Evolutionary conservation across 192 early-diverging fungal genomes (phyloP).

Genomic region (Umbelopsis vinacea): DNA sequence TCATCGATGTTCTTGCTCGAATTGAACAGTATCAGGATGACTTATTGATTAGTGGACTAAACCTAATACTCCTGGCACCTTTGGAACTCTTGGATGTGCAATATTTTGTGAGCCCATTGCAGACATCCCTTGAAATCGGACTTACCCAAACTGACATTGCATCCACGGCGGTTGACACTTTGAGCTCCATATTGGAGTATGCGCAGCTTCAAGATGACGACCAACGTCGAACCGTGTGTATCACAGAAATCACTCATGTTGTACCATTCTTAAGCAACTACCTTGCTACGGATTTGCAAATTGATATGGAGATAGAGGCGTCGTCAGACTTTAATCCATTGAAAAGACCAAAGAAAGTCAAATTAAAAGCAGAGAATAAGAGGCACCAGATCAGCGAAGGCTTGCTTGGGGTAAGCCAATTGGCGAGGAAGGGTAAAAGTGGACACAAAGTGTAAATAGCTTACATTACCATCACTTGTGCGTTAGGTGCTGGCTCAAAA

Average conservation of each 20-base stretch:
- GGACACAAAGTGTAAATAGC: neutral
- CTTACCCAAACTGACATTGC: conserved; percentile 68
- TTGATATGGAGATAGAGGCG: conserved; percentile 3
- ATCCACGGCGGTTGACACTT: conserved; percentile 58
- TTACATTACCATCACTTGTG: neutral
- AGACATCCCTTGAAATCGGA: conserved; percentile 67
- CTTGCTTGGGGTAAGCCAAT: neutral
- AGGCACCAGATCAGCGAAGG: conserved; percentile 3
- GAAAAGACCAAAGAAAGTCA: neutral
- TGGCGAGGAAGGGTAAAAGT: neutral
- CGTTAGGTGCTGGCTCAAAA: neutral
- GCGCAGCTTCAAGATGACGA: conserved; percentile 7
- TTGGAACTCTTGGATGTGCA: conserved; percentile 55
- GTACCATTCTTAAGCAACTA: conserved; percentile 72
- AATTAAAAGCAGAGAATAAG: neutral
- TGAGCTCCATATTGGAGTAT: conserved; percentile 39
- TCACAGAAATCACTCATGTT: conserved; percentile 35
- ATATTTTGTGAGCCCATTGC: conserved; percentile 61
- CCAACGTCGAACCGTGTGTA: neutral
- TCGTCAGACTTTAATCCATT: neutral
- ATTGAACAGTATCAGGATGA: conserved; percentile 78
- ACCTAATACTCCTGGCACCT: conserved; percentile 65
- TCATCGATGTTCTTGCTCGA: conserved; percentile 62
- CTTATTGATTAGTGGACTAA: conserved; percentile 67
- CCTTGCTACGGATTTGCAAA: conserved; percentile 54